Evolutionary conservation across 169 alveolate species (phyloP).

Genomic region (Neospora caninum): DNA sequence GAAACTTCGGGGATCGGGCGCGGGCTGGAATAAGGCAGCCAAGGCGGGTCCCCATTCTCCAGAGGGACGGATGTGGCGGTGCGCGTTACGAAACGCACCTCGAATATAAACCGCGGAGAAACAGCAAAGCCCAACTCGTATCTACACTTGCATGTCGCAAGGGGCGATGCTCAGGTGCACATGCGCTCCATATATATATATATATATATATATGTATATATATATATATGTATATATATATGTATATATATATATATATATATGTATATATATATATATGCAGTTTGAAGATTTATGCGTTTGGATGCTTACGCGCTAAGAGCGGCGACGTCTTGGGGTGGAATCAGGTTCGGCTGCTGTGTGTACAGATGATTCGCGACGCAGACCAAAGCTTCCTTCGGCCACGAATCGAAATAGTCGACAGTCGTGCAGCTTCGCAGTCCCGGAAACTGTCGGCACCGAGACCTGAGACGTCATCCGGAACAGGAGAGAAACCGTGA

Average conservation of each 20-base stretch:
- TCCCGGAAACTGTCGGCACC: slow-evolving; percentile 60
- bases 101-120: too few species aligned
- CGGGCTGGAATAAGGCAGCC: not conserved
- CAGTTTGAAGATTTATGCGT: too few species aligned
- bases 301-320: slow-evolving; percentile 71
- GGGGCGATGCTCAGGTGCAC: too few species aligned
- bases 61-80: too few species aligned
- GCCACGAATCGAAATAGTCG: slow-evolving; percentile 90
- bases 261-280: not conserved
- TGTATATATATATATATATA: too few species aligned
- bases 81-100: too few species aligned
- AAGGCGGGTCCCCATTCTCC: too few species aligned
- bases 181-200: not conserved
- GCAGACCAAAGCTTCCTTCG: slow-evolving; percentile 90
- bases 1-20: not conserved
- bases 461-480: slow-evolving; percentile 1
- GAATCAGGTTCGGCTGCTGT: slow-evolving; percentile 82
- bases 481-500: not conserved
- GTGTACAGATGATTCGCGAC: slow-evolving; percentile 89
- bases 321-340: slow-evolving; percentile 76
- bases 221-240: too few species aligned
- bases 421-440: slow-evolving; percentile 46
- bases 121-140: too few species aligned
- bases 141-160: too few species aligned
- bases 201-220: not conserved